Conservation (phyloP, 2,329 filamentous ascomycete genomes). For the Niveomyces coronatus region DNA sequence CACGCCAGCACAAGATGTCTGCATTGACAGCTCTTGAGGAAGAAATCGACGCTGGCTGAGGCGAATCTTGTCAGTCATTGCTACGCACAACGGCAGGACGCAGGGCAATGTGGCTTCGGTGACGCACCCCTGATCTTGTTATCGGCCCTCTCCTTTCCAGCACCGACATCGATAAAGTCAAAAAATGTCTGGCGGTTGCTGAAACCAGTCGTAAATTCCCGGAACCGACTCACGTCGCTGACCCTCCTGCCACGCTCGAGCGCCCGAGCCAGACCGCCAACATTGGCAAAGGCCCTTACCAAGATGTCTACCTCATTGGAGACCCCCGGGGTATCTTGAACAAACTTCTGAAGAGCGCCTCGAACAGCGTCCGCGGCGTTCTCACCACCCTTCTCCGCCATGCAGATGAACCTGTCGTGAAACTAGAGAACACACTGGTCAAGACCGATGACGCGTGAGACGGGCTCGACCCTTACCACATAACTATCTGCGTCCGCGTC, state of each 20-base stretch:
- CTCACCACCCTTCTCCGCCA: not conserved
- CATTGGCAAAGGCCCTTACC: not conserved
- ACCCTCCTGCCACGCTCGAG: not conserved
- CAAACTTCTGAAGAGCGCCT: not conserved
- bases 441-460: not conserved
- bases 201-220: not conserved
- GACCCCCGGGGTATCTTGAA: not conserved
- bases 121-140: not conserved
- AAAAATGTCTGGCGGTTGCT: not conserved
- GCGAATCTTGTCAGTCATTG: not conserved
- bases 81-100: not conserved
- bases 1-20: conserved; percentile 6
- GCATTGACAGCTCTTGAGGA: conserved; percentile 4
- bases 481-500: not conserved
- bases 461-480: not conserved
- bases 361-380: not conserved
- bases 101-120: not conserved
- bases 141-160: not conserved
- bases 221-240: not conserved
- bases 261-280: not conserved
- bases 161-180: not conserved
- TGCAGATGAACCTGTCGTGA: not conserved
- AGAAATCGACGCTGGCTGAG: conserved; percentile 4
- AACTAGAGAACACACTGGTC: not conserved
- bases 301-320: not conserved